A percentile compares a stretch with the other conserved stretches of the same genome.
phyloP scores from a whole-genome alignment of 2,329 filamentous ascomycete species.

The Epichloe typhina region DNA sequence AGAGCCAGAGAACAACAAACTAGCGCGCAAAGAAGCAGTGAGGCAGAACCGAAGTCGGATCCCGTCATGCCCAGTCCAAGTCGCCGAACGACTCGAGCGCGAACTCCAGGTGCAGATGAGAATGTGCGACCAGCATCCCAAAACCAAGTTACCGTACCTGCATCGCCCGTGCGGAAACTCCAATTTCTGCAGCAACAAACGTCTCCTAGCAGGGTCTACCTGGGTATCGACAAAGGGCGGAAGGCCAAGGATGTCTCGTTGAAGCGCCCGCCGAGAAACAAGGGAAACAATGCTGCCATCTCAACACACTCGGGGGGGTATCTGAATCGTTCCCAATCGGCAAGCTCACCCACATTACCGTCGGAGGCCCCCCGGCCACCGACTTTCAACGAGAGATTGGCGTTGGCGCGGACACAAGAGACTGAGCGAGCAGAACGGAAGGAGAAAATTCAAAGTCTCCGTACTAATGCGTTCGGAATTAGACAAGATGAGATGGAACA shows the following conservation, averaged over 20 bases:
- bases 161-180: slow-evolving; percentile 53
- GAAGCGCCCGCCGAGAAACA: slow-evolving; percentile 51
- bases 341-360: slow-evolving; percentile 15
- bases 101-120: slow-evolving; percentile 15
- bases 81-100: slow-evolving; percentile 13
- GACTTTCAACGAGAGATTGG: slow-evolving; percentile 77
- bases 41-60: slow-evolving; percentile 9
- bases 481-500: slow-evolving; percentile 44
- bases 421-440: slow-evolving; percentile 34
- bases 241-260: slow-evolving; percentile 72
- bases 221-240: slow-evolving; percentile 85
- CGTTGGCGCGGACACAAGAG: slow-evolving; percentile 51
- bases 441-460: slow-evolving; percentile 36
- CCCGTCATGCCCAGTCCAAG: slow-evolving; percentile 11
- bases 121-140: slow-evolving; percentile 10
- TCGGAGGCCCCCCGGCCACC: slow-evolving; percentile 26
- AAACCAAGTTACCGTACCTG: slow-evolving; percentile 56
- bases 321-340: slow-evolving; percentile 30
- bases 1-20: slow-evolving; percentile 12
- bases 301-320: slow-evolving; percentile 22
- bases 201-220: slow-evolving; percentile 65
- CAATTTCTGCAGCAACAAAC: slow-evolving; percentile 39
- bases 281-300: slow-evolving; percentile 12
- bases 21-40: slow-evolving; percentile 10
- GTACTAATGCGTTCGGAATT: slow-evolving; percentile 45